Conservation (phyloP, 73 alveolate genomes). For the Paramecium biaurelia region DNA sequence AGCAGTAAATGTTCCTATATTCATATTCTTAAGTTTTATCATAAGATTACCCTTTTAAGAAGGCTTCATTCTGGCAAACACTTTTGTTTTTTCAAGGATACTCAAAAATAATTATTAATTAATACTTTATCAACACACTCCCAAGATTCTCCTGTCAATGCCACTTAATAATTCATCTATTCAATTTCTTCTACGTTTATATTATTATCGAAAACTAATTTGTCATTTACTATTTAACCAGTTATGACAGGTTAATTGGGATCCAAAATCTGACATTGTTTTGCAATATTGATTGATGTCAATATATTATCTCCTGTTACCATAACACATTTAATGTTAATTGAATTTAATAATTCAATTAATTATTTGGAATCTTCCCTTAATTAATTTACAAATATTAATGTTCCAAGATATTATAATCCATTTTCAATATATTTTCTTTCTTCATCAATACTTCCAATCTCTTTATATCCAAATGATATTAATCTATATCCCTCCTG, state of each 20-base stretch:
- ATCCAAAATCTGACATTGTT: constrained; percentile 73
- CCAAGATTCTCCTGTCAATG: constrained; percentile 47
- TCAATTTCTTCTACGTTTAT: background rate
- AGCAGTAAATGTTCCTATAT: constrained; percentile 69
- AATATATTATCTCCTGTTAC: constrained; percentile 82
- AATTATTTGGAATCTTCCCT: constrained; percentile 71
- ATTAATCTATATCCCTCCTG: constrained; percentile 83
- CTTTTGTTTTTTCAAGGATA: constrained; percentile 24
- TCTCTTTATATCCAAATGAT: constrained; percentile 70
- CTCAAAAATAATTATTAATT: background rate
- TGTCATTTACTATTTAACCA: constrained; percentile 66
- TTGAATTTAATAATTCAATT: constrained; percentile 60
- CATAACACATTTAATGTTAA: constrained; percentile 64
- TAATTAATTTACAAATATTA: constrained; percentile 74
- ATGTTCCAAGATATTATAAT: constrained; percentile 69
- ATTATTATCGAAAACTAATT: constrained; percentile 52
- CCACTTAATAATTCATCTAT: constrained; percentile 15
- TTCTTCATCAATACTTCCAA: background rate
- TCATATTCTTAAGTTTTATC: constrained; percentile 53
- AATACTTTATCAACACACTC: background rate
- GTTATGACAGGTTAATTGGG: constrained; percentile 67
- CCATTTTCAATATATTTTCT: constrained; percentile 71
- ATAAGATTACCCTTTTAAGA: constrained; percentile 66
- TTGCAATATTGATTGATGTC: constrained; percentile 76
- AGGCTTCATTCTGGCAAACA: constrained; percentile 80